Evolutionary conservation across 2,329 filamentous ascomycete species (phyloP).

Genomic region (Fusarium pseudonygamai): DNA sequence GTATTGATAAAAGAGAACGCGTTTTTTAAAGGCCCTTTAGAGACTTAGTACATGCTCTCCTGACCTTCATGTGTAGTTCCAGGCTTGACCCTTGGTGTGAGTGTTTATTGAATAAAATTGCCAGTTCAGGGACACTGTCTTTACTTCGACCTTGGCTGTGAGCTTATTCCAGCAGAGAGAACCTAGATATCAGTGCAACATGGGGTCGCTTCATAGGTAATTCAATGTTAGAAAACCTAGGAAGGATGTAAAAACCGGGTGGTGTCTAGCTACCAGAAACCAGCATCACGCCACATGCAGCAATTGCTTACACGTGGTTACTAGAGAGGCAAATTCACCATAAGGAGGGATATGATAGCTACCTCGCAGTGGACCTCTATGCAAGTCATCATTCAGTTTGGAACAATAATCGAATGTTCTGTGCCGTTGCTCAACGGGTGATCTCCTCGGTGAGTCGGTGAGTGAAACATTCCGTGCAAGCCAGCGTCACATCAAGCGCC

Average conservation of each 20-base stretch:
- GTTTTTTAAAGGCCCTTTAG: not conserved
- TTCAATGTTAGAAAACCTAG: not conserved
- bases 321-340: no score
- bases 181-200: not conserved
- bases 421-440: not conserved
- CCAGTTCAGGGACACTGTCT: not conserved
- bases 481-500: not conserved
- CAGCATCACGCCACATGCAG: not conserved
- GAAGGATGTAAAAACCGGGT: accelerated
- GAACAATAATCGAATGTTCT: not conserved
- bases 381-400: not conserved
- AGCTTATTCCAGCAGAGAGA: no score
- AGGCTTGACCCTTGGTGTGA: not conserved
- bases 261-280: not conserved
- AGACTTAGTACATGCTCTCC: not conserved
- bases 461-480: not conserved
- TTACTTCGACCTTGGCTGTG: accelerated
- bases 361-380: no score
- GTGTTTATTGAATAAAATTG: not conserved
- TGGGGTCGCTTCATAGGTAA: not conserved
- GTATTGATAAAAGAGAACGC: not conserved
- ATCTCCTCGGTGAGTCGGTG: not conserved
- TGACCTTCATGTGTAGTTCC: not conserved
- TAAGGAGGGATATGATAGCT: not conserved
- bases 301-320: accelerated